These are phyloP conservation scores for Rhizopus sp. DNA, from an alignment of 371 early-diverging fungal species.

Conservation along the genomic window DNA sequence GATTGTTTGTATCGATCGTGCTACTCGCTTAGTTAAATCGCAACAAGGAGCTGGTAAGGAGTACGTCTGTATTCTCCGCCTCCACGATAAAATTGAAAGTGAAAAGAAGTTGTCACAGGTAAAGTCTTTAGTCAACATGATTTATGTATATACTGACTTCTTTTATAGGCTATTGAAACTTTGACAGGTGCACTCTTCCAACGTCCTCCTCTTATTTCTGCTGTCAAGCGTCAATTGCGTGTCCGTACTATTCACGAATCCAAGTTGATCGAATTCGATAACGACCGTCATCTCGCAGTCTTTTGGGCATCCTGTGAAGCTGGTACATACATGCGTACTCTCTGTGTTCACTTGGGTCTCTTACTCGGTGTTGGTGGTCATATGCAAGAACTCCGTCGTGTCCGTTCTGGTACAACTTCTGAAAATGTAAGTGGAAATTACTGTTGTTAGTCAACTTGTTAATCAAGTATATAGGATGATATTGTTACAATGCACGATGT, in stretches of 20 bases:
- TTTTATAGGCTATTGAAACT: conserved; percentile 80
- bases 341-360: conserved; percentile 99
- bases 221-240: conserved; percentile 99
- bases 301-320: conserved; percentile 99
- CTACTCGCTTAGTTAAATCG: conserved; percentile 98
- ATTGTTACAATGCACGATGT: conserved; percentile 99
- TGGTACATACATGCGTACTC: conserved; percentile 99
- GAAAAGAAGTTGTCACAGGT: conserved; percentile 85
- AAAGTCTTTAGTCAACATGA: conserved; percentile 1
- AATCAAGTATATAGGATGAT: conserved; percentile 67
- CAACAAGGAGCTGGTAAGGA: conserved; percentile 99
- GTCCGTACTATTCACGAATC: conserved; percentile 98
- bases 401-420: conserved; percentile 92
- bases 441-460: not conserved
- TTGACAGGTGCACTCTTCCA: conserved; percentile 99
- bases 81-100: conserved; percentile 90
- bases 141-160: conserved; percentile 2
- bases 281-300: conserved; percentile 93
- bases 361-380: conserved; percentile 97
- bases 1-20: conserved; percentile 99
- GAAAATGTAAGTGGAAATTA: conserved; percentile 69
- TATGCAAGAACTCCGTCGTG: conserved; percentile 99
- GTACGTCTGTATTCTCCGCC: conserved; percentile 96
- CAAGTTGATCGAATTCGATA: conserved; percentile 96
- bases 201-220: conserved; percentile 99